Evolutionary conservation across 192 early-diverging fungal species (phyloP), one percentile per base, ranked within the genome.

Genomic region (Entophlyctis luteolus): DNA sequence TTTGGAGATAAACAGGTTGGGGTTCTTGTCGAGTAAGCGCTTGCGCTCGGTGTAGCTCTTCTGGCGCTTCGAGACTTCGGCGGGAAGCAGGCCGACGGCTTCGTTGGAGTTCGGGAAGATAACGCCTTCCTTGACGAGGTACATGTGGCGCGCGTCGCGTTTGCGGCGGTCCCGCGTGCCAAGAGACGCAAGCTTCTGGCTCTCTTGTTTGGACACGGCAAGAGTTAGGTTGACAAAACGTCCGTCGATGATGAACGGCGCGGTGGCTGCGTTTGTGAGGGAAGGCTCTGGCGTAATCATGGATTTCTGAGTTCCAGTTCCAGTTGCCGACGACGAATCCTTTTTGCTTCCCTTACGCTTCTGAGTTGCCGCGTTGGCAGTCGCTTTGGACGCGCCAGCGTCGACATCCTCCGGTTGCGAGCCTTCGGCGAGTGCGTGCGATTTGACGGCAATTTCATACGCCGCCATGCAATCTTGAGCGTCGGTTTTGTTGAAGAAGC

Each of bases 71-170:
- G 78, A 72, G n/a, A 95, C 74, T 55, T 93, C 90, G 1, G 85
- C 75, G 8, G 89, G 78, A 2, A 81, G 73, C 71, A 98, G 76
- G 5, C 78, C 77, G 37, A 79, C 75, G 2, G 92, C 92, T 0
- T 87, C 88, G 3, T 88, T 87, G 22, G 92, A 86, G 48, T 93
- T 86, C 0, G 90, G 88, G 70, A 93, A 93, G 54, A 98, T 82
- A 29, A 93, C 86, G 63, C 92, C 93, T 79, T 98, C 94, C 48
- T 89, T 86, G 77, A 95, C 87, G 70, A 98, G 74, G 68, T 96
- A 98, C 32, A 92, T 52, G 70, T 89, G 90, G 33, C 95, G 90
- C 53, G 85, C 83, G 75, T 98, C 95, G 52, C 87, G 84, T 32
- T 75, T 70, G 59, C 88, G 83, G 50, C 85, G 85, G 50, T 84